Conservation (phyloP, 2,329 filamentous ascomycete genomes). For the Ceratocystiopsis sp. region DNA sequence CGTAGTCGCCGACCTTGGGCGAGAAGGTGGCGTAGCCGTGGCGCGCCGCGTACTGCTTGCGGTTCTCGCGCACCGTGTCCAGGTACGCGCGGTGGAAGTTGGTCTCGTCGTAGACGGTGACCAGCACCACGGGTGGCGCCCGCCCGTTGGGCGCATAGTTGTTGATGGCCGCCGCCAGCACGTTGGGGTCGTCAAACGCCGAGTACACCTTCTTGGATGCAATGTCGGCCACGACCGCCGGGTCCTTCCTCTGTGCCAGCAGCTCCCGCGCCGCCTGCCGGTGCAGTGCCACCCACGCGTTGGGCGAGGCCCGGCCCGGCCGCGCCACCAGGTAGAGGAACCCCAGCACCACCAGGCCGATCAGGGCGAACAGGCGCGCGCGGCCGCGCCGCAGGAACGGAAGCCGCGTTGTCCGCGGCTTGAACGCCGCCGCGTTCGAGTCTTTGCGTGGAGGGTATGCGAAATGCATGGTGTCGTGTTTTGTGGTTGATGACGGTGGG, state of each 20-base stretch:
- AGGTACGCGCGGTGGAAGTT: conserved; percentile 49
- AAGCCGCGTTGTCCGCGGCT: conserved; percentile 38
- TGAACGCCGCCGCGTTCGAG: conserved; percentile 59
- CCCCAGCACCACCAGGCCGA: conserved; percentile 35
- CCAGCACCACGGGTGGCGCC: conserved; percentile 51
- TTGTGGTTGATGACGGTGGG: too few species aligned
- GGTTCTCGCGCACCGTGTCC: conserved; percentile 61
- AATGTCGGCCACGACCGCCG: too few species aligned
- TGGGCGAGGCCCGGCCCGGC: conserved; percentile 1
- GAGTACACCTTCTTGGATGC: too few species aligned
- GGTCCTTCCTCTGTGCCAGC: too few species aligned
- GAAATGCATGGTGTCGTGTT: conserved; percentile 53
- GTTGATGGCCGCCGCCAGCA: conserved; percentile 3
- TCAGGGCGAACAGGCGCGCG: conserved; percentile 38
- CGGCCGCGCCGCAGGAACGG: conserved; percentile 40
- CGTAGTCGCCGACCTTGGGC: conserved; percentile 59
- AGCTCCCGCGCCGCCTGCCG: conserved; percentile 2
- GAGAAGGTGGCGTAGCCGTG: conserved; percentile 86
- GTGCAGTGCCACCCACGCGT: conserved; percentile 8
- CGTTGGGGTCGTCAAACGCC: too few species aligned
- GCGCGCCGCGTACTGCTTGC: conserved; percentile 65
- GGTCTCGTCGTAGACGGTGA: conserved; percentile 64
- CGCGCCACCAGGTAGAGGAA: conserved; percentile 44
- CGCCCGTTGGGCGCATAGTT: conserved; percentile 30
- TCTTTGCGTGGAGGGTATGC: conserved; percentile 75